These are phyloP conservation scores for Lavandula angustifolia DNA, from an alignment of 257 asterid species.

Conservation along the genomic window DNA sequence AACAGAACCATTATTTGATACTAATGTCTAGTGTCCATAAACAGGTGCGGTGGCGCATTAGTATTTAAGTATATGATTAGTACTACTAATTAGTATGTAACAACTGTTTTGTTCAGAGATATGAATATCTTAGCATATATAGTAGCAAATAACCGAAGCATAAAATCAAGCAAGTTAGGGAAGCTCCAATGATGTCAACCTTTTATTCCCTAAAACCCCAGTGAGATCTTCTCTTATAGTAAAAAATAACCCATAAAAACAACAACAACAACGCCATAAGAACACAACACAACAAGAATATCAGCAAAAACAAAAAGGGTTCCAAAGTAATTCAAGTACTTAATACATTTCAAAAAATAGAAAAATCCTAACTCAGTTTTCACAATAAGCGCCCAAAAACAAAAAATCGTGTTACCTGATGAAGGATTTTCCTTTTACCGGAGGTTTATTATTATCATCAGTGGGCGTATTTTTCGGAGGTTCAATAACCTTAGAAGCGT, in stretches of 20 bases:
- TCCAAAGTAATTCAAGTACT: conserved; percentile 14
- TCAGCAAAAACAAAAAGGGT: not conserved
- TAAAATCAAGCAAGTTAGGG: conserved; percentile 4
- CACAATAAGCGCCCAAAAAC: not conserved
- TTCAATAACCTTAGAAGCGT: conserved; percentile 67
- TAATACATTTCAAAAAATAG: not conserved
- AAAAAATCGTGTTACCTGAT: conserved; percentile 56
- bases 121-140: conserved; percentile 11
- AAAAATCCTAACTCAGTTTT: not conserved
- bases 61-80: conserved; percentile 3
- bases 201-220: not conserved
- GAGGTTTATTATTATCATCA: conserved; percentile 66
- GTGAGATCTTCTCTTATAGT: not conserved
- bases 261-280: conserved; percentile 23
- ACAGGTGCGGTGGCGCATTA: conserved; percentile 2
- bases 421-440: conserved; percentile 83
- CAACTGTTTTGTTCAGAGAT: not conserved
- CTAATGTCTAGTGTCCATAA: conserved; percentile 12
- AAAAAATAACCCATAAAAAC: conserved; percentile 1
- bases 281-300: conserved; percentile 19
- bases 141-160: conserved; percentile 1
- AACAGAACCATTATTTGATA: conserved; percentile 5
- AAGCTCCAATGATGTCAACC: not conserved
- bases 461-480: conserved; percentile 38
- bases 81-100: conserved; percentile 5